Conservation (phyloP, 2,329 filamentous ascomycete genomes). For the Sporothrix brunneoviolacea region DNA sequence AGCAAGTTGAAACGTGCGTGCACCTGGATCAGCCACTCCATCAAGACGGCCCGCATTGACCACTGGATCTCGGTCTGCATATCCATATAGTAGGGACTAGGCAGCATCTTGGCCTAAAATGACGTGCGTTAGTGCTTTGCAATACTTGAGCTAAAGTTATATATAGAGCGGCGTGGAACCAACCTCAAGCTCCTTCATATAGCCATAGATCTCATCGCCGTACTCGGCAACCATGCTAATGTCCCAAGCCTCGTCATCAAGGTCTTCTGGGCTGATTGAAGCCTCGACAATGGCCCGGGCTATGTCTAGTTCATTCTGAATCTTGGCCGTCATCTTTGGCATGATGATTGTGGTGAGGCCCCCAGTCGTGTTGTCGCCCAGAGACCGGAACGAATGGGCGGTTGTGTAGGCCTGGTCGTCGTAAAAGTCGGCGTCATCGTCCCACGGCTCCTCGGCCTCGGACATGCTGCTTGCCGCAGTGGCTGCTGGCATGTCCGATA, state of each 20-base stretch:
- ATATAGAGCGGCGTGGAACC: conserved; percentile 27
- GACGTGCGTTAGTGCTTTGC: conserved; percentile 13
- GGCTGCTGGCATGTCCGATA: conserved; percentile 11
- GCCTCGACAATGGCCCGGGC: conserved; percentile 60
- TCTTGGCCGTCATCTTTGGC: conserved; percentile 63
- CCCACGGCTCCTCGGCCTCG: conserved; percentile 67
- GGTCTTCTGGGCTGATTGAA: conserved; percentile 61
- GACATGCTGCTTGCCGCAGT: conserved; percentile 20
- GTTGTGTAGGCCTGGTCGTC: conserved; percentile 70
- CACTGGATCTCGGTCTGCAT: conserved; percentile 95
- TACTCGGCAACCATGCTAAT: conserved; percentile 98
- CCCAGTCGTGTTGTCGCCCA: conserved; percentile 54
- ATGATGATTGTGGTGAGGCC: conserved; percentile 56
- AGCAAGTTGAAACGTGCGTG: conserved; percentile 86
- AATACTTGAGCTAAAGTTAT: no score
- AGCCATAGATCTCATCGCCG: conserved; percentile 87
- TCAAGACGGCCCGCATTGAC: conserved; percentile 95
- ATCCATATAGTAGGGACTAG: conserved; percentile 93
- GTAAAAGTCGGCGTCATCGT: conserved; percentile 65
- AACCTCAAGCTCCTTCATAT: conserved; percentile 87
- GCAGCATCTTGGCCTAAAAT: conserved; percentile 44
- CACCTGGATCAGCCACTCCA: conserved; percentile 98
- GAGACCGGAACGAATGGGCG: conserved; percentile 67
- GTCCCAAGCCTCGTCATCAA: conserved; percentile 86
- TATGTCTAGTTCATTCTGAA: conserved; percentile 64